Conservation (phyloP, 2,329 filamentous ascomycete genomes). For the Tolypocladium album region DNA sequence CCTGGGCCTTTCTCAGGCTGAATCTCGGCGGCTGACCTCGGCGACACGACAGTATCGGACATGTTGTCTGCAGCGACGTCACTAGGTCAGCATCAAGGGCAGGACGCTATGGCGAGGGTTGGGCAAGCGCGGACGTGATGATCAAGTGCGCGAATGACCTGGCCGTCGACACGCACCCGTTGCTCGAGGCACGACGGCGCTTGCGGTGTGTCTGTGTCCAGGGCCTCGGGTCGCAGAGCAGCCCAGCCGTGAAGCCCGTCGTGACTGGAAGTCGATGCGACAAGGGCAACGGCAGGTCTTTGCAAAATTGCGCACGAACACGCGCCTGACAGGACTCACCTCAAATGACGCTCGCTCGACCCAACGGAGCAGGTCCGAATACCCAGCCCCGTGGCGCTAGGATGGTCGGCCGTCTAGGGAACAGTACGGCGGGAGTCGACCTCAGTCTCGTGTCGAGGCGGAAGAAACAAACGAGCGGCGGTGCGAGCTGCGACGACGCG, state of each 20-base stretch:
- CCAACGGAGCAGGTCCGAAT: slow-evolving; percentile 11
- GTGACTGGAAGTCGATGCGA: background rate
- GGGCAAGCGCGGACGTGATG: background rate
- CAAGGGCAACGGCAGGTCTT: background rate
- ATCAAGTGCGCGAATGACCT: background rate
- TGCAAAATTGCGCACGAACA: background rate
- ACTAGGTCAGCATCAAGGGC: background rate
- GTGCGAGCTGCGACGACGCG: slow-evolving; percentile 3
- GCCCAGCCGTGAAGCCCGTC: background rate
- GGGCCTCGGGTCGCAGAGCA: background rate
- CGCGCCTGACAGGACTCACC: slow-evolving; percentile 9
- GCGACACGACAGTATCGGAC: slow-evolving; percentile 18
- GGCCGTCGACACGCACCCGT: background rate
- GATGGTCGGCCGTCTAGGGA: slow-evolving; percentile 13
- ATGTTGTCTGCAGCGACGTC: slow-evolving; percentile 13
- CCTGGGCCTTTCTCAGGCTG: slow-evolving; percentile 22
- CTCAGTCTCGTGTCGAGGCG: background rate
- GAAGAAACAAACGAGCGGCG: background rate
- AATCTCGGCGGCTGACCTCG: slow-evolving; percentile 17
- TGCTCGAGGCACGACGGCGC: background rate
- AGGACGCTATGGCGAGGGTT: background rate
- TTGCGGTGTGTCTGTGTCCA: background rate
- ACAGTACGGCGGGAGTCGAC: slow-evolving; percentile 1
- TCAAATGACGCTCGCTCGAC: slow-evolving; percentile 9
- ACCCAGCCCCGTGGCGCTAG: slow-evolving; percentile 15